These are phyloP conservation scores for Teunomyces aglyptinius DNA, from an alignment of 805 yeast genomes.

Conservation along the genomic window DNA sequence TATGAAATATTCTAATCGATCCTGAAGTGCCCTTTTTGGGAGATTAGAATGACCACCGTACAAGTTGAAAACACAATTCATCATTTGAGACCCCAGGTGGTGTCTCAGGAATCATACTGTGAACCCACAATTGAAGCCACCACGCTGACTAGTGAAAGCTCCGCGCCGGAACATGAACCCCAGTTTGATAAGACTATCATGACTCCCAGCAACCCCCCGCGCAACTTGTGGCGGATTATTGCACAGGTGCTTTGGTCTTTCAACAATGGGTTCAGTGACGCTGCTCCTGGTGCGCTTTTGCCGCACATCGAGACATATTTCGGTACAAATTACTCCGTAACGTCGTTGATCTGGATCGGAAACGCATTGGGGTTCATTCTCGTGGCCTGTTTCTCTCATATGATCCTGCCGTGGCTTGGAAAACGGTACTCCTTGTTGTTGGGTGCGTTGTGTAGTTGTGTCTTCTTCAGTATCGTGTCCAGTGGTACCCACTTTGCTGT, in stretches of 20 bases:
- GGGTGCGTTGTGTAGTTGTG: constrained; percentile 34
- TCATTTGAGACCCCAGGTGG: neutral
- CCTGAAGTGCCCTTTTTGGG: neutral
- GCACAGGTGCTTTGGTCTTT: constrained; percentile 42
- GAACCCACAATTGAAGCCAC: neutral
- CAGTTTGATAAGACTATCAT: constrained; percentile 16
- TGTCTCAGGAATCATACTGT: neutral
- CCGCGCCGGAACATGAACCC: neutral
- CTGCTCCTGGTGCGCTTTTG: constrained; percentile 60
- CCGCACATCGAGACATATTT: constrained; percentile 53
- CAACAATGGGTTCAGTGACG: constrained; percentile 49
- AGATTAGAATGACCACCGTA: neutral
- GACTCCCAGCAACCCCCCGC: constrained; percentile 43
- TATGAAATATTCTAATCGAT: no score
- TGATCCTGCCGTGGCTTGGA: constrained; percentile 41
- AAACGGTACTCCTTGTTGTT: constrained; percentile 36
- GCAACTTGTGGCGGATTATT: constrained; percentile 41
- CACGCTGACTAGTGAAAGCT: neutral
- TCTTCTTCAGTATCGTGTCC: constrained; percentile 46
- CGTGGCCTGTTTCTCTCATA: constrained; percentile 50
- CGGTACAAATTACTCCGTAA: constrained; percentile 48
- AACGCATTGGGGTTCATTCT: constrained; percentile 55
- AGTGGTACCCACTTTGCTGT: constrained; percentile 50
- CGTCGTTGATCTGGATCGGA: constrained; percentile 57
- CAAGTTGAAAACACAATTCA: neutral